Evolutionary conservation across 2,329 filamentous ascomycete species (phyloP), one percentile per base, ranked within the genome.

Genomic region (Neonectria ditissima): DNA sequence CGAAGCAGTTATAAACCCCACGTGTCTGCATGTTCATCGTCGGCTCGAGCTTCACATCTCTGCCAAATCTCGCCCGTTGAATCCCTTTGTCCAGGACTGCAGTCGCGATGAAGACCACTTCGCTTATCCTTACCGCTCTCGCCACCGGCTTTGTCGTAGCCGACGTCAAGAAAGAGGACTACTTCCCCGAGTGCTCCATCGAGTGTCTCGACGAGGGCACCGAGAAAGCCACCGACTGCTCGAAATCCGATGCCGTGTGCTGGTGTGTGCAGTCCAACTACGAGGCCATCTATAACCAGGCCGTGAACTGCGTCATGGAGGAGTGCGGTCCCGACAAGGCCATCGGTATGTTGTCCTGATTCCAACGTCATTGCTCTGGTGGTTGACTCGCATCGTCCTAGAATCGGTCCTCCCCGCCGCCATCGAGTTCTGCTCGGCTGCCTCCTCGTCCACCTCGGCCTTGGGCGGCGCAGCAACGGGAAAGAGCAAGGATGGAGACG

Each of bases 131-230:
- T 11, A 65, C 67, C 47, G 66, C 69, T 39, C 67, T 66, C 44
- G 43, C 70, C 16, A 56, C 69, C 18, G 65, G 65, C 48, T 62
- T 69, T 24, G 73, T 68, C 32, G 62, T 52, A 14, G 69, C 71
- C 22, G 62, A 70, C 11, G 59, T 55, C n/a, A 30, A 65, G 24
- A 58, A 53, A 20, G 39, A 59, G 30, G 70, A 73, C 53, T 70
- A 63, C 47, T 70, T 76, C 56, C 75, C 76, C 34, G 55, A 70
- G 44, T 78, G 76, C 62, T 69, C 75, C 14, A 39, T 75, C n/a
- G 44, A 71, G 20, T 78, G 75, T 56, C 69, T 78, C 52, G 28
- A 61, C 45, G 53, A 74, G 1, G 74, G 69, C 28, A 73, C 68
- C 34, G 22, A 63, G 20, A 54, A 65, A 14, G 69, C 69, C 10